Conservation (phyloP, 1,284 basidiomycete genomes). For the Ceratobasidium sp. region DNA sequence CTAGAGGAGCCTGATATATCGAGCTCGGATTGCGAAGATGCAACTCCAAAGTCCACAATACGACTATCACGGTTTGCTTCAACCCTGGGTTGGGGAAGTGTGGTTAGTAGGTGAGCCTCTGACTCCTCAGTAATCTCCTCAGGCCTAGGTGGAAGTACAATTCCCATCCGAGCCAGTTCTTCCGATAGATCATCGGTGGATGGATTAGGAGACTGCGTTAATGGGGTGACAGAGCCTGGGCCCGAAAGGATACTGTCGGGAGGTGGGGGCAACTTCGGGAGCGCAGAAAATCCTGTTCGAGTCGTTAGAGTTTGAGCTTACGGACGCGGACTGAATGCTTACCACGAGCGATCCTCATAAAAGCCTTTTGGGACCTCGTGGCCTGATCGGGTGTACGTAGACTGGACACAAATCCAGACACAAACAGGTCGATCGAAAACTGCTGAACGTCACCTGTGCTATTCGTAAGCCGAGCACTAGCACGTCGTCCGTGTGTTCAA, state of each 20-base stretch:
- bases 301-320: slow-evolving; percentile 1
- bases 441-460: slow-evolving; percentile 40
- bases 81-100: slow-evolving; percentile 48
- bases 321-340: slow-evolving; percentile 40
- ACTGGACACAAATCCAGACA: slow-evolving; percentile 77
- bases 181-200: slow-evolving; percentile 29
- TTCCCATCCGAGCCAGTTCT: slow-evolving; percentile 33
- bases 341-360: slow-evolving; percentile 81
- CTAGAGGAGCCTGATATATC: slow-evolving; percentile 39
- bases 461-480: not conserved
- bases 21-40: slow-evolving; percentile 39
- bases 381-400: slow-evolving; percentile 66
- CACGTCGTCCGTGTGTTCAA: not conserved
- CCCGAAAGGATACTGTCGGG: slow-evolving; percentile 4
- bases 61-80: slow-evolving; percentile 46
- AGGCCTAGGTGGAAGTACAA: slow-evolving; percentile 62
- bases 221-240: slow-evolving; percentile 49
- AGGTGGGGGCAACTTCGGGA: slow-evolving; percentile 63
- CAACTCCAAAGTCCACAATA: slow-evolving; percentile 17
- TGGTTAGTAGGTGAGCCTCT: slow-evolving; percentile 61
- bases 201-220: slow-evolving; percentile 31
- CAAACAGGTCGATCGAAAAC: slow-evolving; percentile 73
- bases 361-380: slow-evolving; percentile 75
- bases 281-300: slow-evolving; percentile 63
- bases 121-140: slow-evolving; percentile 66